A percentile compares a stretch with the other conserved stretches of the same genome.
Conservation (phyloP, 2,329 filamentous ascomycete genomes). For the Ophiosphaerella herpotricha region DNA sequence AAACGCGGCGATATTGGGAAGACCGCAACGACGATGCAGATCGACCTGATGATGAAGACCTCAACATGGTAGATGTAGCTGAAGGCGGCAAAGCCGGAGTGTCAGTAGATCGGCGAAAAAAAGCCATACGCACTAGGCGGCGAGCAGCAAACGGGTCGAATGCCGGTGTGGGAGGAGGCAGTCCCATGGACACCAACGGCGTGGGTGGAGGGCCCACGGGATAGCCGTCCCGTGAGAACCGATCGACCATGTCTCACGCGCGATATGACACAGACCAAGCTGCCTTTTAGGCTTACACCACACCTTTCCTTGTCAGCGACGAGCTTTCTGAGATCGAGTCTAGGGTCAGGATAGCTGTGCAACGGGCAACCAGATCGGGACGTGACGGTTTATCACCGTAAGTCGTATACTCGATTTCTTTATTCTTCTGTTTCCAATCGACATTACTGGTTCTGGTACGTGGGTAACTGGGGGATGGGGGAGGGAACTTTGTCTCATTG, state of each 20-base stretch:
- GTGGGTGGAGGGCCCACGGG: conserved; percentile 32
- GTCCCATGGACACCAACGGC: conserved; percentile 50
- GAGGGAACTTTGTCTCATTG: too few species aligned
- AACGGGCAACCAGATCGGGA: neutral
- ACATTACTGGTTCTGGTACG: too few species aligned
- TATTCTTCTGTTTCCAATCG: neutral
- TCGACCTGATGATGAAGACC: conserved; percentile 43
- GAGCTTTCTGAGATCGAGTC: neutral
- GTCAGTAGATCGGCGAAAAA: conserved; percentile 41
- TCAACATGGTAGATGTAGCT: conserved; percentile 46
- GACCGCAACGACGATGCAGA: conserved; percentile 46
- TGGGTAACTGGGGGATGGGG: too few species aligned
- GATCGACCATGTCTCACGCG: neutral
- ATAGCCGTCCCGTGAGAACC: conserved; percentile 7
- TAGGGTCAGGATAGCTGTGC: neutral
- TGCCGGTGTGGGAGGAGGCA: conserved; percentile 33
- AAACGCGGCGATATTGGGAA: conserved; percentile 58
- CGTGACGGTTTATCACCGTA: neutral
- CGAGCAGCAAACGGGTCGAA: conserved; percentile 39
- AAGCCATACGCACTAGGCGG: conserved; percentile 43
- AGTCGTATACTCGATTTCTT: neutral
- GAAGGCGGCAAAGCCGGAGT: conserved; percentile 33
- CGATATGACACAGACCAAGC: neutral
- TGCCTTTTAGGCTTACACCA: neutral
- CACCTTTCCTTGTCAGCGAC: neutral